Percentiles rank a stretch among this genome's conserved stretches.
phyloP scores from a whole-genome alignment of 1,139 yeast genomes.

The Zhuliangozyma blackwelliae region DNA sequence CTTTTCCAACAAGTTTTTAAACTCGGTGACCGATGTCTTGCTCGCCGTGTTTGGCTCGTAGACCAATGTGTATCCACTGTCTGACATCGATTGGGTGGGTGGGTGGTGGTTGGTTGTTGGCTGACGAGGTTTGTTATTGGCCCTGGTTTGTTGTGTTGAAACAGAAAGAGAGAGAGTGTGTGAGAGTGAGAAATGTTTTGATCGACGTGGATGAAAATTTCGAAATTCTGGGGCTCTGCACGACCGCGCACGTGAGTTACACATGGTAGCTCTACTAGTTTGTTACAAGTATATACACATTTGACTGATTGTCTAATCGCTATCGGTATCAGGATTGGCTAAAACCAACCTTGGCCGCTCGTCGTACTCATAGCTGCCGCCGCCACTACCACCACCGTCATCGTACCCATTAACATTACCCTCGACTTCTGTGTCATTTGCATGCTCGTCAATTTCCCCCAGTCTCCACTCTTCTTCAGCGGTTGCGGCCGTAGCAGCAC shows the following conservation, averaged over 20 bases:
- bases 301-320: slow-evolving; percentile 7
- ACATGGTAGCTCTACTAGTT: too few relatives aligned
- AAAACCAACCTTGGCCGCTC: slow-evolving; percentile 51
- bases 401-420: slow-evolving; percentile 2
- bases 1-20: slow-evolving; percentile 77
- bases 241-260: too few relatives aligned
- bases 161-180: neutral
- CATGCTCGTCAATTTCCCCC: slow-evolving; percentile 9
- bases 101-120: too few relatives aligned
- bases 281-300: too few relatives aligned
- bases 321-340: slow-evolving; percentile 60
- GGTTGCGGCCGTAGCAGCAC: too few relatives aligned
- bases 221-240: too few relatives aligned
- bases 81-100: slow-evolving; percentile 29
- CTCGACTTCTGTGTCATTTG: slow-evolving; percentile 14
- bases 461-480: too few relatives aligned
- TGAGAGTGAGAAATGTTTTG: slow-evolving; percentile 1
- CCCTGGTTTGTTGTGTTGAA: neutral
- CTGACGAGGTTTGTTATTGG: too few relatives aligned
- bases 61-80: slow-evolving; percentile 66
- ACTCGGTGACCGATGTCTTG: slow-evolving; percentile 71
- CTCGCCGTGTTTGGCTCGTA: slow-evolving; percentile 71
- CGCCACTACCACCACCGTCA: slow-evolving; percentile 9
- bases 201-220: slow-evolving; percentile 4
- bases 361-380: slow-evolving; percentile 25